Evolutionary conservation across 2,329 filamentous ascomycete species (phyloP), one percentile per base, ranked within the genome.

Genomic region (Aspergillus sp.): DNA sequence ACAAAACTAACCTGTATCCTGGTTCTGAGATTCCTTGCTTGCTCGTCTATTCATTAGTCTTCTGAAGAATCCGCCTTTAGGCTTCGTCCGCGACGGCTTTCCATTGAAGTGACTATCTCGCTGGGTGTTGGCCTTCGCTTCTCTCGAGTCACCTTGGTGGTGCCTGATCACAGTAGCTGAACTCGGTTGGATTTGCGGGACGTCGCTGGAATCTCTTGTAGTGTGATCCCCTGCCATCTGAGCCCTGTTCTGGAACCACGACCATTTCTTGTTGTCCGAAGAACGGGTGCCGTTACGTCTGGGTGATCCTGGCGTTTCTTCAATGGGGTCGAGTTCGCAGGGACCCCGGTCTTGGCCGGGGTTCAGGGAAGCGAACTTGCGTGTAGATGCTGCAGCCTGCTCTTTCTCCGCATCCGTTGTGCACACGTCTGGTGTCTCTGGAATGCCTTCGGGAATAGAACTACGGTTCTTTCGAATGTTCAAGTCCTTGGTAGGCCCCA

Each of bases 41-140:
- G 78, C 73, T 54, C 76, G 73, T 64, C 81, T 83, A 66, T 80
- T 83, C 47, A 82, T 78, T 54, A 87, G 81, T 55, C 83, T 79
- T 61, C 81, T 83, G 47, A 84, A 75, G 60, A 86, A 79, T 6
- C 81, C 80, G 30, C 73, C 75, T 58, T 82, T 82, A 4, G 60
- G 63, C 54, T 70, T 70, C 41, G 62, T 69, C 10, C 57, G 68
- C 1, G 68, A 57, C 56, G 8, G 53, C 52, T 53, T 64, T 27
- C 19, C 59, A 23, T 7, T 32, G 39, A 15, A 32, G 25, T 30
- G 5, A 23, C n/a, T 27, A 15, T 57, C 59, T 36, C 63, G 21
- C 8, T 32, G 1, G 54, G 54, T 3, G 19, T 54, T 8, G 30
- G 38, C 32, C 7, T 59, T 52, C 8, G 60, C 58, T 48, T 62